A percentile compares a stretch with the other conserved stretches of the same genome.
Evolutionary conservation across 768 basidiomycete genomes (phyloP).

Genomic region (Mycena olivaceomarginata): DNA sequence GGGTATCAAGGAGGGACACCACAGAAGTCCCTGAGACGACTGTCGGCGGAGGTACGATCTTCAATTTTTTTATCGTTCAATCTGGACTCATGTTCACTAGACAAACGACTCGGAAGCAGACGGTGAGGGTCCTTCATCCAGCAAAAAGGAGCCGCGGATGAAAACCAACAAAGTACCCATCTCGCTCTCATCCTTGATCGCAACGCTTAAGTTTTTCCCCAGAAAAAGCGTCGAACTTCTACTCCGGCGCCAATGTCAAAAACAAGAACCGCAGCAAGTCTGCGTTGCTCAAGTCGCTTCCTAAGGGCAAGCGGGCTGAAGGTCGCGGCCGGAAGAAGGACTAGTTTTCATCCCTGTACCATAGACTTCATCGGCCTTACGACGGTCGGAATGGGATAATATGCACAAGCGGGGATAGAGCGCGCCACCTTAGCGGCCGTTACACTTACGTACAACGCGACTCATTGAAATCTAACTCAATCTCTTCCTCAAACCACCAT

Average conservation of each 20-base stretch:
- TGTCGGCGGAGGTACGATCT: constrained; percentile 51
- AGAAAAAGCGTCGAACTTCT: constrained; percentile 95
- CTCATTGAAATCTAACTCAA: background rate
- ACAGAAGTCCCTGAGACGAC: constrained; percentile 54
- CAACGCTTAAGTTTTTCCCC: constrained; percentile 34
- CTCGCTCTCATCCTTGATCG: background rate
- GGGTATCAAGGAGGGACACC: constrained; percentile 64
- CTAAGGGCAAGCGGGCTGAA: constrained; percentile 69
- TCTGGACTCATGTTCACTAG: constrained; percentile 46
- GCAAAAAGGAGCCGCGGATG: constrained; percentile 85
- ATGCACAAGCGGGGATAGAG: constrained; percentile 4
- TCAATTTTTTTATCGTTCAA: constrained; percentile 1
- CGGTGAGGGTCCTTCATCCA: constrained; percentile 55
- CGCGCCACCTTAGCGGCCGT: background rate
- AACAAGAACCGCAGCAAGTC: constrained; percentile 87
- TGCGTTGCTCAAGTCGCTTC: constrained; percentile 74
- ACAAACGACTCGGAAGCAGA: constrained; percentile 53
- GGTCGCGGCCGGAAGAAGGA: constrained; percentile 46
- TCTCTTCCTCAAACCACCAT: constrained; percentile 49
- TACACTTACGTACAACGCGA: background rate
- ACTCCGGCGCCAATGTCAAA: constrained; percentile 89
- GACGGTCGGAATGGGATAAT: constrained; percentile 1
- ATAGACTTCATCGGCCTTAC: background rate
- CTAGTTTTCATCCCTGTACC: constrained; percentile 13
- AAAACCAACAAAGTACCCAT: constrained; percentile 90